Conservation (phyloP, 2,329 filamentous ascomycete species). For the Pyricularia grisea region DNA sequence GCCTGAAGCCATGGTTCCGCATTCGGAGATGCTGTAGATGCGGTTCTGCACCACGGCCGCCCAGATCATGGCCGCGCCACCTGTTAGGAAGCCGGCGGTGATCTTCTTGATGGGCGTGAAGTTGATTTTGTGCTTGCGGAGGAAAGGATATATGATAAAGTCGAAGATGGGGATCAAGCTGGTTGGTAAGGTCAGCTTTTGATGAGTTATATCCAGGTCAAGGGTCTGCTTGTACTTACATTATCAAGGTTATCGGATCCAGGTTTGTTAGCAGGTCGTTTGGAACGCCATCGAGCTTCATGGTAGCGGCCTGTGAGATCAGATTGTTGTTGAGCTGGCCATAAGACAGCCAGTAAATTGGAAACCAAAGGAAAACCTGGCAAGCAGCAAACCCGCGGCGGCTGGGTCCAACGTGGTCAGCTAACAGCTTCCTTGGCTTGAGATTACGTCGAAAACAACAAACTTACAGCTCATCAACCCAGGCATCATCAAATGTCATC, state of each 20-base stretch:
- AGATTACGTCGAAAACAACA: neutral
- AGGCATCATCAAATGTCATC: slow-evolving; percentile 65
- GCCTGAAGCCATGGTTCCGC: slow-evolving; percentile 40
- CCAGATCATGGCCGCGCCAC: slow-evolving; percentile 50
- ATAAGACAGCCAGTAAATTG: slow-evolving; percentile 51
- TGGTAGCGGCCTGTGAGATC: slow-evolving; percentile 54
- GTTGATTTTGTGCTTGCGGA: slow-evolving; percentile 52
- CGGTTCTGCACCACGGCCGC: slow-evolving; percentile 48
- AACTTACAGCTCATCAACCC: slow-evolving; percentile 62
- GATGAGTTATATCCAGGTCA: neutral
- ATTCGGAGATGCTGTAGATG: slow-evolving; percentile 55
- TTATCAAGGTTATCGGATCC: slow-evolving; percentile 65
- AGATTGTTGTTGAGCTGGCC: slow-evolving; percentile 53
- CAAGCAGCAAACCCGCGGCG: slow-evolving; percentile 60
- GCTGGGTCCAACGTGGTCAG: neutral
- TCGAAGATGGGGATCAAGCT: slow-evolving; percentile 62
- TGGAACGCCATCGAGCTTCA: slow-evolving; percentile 61
- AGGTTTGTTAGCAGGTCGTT: slow-evolving; percentile 73
- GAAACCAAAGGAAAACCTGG: slow-evolving; percentile 62
- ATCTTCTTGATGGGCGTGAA: slow-evolving; percentile 74
- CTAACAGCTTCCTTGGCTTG: neutral
- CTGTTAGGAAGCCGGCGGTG: slow-evolving; percentile 58
- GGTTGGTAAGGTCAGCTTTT: neutral
- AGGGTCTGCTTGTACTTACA: slow-evolving; percentile 21
- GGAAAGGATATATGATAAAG: slow-evolving; percentile 56